Conservation (phyloP, 441 rosid species). For the Theobroma grandiflorum region DNA sequence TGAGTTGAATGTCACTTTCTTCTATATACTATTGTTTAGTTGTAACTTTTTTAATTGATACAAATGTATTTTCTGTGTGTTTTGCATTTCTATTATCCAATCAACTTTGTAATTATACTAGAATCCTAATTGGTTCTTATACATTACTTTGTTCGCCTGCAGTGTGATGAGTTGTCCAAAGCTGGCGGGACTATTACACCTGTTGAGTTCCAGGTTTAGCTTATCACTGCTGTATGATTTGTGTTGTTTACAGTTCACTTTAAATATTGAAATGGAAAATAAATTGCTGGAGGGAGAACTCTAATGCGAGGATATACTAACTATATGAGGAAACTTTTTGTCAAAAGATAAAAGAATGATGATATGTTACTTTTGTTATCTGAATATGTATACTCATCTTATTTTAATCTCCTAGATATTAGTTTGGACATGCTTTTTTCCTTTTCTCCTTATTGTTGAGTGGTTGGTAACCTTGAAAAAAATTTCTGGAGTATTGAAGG, state of each 20-base stretch:
- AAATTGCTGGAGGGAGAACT: not conserved
- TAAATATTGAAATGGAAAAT: not conserved
- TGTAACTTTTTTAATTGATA: not conserved
- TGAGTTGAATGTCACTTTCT: not conserved
- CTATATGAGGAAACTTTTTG: not conserved
- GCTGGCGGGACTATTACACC: constrained; percentile 62
- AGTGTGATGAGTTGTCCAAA: constrained; percentile 69
- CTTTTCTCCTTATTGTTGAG: not conserved
- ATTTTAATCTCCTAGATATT: not conserved
- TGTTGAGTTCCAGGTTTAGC: constrained; percentile 65
- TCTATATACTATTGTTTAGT: not conserved
- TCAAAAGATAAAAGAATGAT: not conserved
- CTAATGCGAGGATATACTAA: too few relatives aligned
- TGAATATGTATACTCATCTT: not conserved
- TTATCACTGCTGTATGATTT: not conserved
- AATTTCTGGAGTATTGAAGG: constrained; percentile 5
- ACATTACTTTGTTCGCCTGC: constrained; percentile 36
- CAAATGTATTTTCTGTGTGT: not conserved
- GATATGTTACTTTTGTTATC: not conserved
- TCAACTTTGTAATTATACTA: not conserved
- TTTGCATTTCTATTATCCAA: not conserved
- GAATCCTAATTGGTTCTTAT: constrained; percentile 19
- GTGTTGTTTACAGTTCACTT: not conserved
- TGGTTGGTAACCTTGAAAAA: not conserved
- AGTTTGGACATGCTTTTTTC: not conserved